Evolutionary conservation across 2,329 filamentous ascomycete species (phyloP), one percentile per base, ranked within the genome.

Genomic region (Fusarium cyanostomum): DNA sequence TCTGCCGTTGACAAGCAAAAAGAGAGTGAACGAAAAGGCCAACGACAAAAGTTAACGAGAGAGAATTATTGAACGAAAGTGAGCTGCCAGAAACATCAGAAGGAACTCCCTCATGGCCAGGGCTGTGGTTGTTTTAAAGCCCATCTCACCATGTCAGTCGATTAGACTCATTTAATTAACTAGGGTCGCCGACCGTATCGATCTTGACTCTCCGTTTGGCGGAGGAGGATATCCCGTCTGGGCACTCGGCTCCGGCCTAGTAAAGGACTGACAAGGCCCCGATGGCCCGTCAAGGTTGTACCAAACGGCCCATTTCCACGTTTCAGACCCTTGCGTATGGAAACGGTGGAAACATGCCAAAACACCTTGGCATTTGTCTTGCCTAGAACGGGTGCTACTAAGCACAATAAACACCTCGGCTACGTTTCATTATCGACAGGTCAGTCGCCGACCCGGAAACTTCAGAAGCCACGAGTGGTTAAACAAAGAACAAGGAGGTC

Each of bases 151-250:
- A 26, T 31, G 24, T 35, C 49, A 28, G 8, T 12, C 30, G 30
- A 48, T 37, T 54, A 30, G 18, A 49, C 24, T 24, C 8, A 27
- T 37, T 64, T 52, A 55, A 59, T 68, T 64, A 68, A 56, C 12
- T 41, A 35, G 57, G 49, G 11, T 21, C 18, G 13, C 21, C 55
- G 28, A 49, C 41, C 41, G 52, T 43, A 43, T 48, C 45, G 24
- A 26, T 16, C n/a, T 37, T n/a, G 18, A 11, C 8, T 0, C 12
- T 51, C 39, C 51, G 58, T 59, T 66, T 69, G 67, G 67, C 64
- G 67, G 67, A 69, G 13, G 46, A 18, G 12, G 44, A 44, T 52
- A 68, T 66, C 28, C 67, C 67, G 61, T 33, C 66, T 69, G 59
- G 64, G 67, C 62, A 52, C 26, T 45, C 41, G 41, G 41, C 18